Base-by-base conservation (phyloP, 1,139 yeast genomes). In the Lodderomyces orthopsilosis region DNA sequence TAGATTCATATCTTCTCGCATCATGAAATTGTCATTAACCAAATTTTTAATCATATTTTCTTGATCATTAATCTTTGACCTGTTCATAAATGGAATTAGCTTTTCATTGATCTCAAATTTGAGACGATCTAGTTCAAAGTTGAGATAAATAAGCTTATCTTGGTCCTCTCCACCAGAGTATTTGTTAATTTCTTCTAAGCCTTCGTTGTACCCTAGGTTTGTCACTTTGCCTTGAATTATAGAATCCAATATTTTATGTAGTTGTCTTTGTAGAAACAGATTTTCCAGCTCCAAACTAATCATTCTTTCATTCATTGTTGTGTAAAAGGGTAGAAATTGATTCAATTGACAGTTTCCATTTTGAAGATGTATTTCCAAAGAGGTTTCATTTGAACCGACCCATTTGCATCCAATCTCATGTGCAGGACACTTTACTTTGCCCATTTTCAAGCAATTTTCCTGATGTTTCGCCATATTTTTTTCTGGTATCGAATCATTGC, bases 221-320 rank as follows among this genome's bases (percentile, higher is more conserved):
- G 80, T 72, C 26, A 77, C 59, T 50, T 70, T 75, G 1, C 83
- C 83, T 48, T 72, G 80, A 4, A 74, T 63, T 6, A 77, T 65
- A 40, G 77, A 72, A 51, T 73, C 75, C 47, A 77, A 58, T 2
- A 78, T 70, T 43, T 67, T 68, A 40, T 75, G 67, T 36, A 78
- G 62, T 52, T 77, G 81, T 24, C 58, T 52, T 44, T 70, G 77
- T 33, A 72, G 53, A 41, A 57, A 61, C n/a, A 43, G 44, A 44
- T 71, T 65, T 37, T 65, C 69, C 17, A 44, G 46, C 4, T 59
- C 38, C 17, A 65, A 46, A 2, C 41, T 27, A 2, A 50, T 56
- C 8, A 65, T 42, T 40, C 55, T 58, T 0, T 49, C 55, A 41
- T 45, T 53, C 49, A 68, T 48, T 6, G 46, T 46, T 3, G 58